Evolutionary conservation across 768 basidiomycete genomes (phyloP).

Genomic region (Lactarius akahatsu): DNA sequence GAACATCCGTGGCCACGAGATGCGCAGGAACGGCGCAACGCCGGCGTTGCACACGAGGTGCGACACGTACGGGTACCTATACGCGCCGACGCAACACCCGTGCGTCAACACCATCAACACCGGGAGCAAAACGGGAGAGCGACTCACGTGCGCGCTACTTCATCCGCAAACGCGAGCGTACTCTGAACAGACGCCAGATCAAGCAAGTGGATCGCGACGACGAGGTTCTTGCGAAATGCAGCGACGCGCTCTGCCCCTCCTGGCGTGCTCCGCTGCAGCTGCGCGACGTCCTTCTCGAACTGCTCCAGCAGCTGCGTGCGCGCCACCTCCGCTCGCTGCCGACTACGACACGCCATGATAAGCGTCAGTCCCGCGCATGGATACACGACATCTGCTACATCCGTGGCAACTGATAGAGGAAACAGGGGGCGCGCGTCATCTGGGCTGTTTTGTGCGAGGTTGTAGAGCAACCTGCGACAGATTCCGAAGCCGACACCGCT

Average conservation of each 20-base stretch:
- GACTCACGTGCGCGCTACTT: slow-evolving; percentile 53
- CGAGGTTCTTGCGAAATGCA: slow-evolving; percentile 56
- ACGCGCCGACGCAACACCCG: too few relatives aligned
- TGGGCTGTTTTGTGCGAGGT: slow-evolving; percentile 54
- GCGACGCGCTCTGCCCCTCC: slow-evolving; percentile 54
- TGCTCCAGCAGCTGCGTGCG: slow-evolving; percentile 50
- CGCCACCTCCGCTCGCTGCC: slow-evolving; percentile 61
- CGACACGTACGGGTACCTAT: slow-evolving; percentile 76
- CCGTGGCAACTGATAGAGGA: slow-evolving; percentile 31
- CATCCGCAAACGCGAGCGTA: slow-evolving; percentile 60
- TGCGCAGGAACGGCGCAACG: slow-evolving; percentile 52
- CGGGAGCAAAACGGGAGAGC: not conserved
- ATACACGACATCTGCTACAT: slow-evolving; percentile 28
- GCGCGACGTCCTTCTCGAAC: slow-evolving; percentile 54
- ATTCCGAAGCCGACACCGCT: slow-evolving; percentile 86
- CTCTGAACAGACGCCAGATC: slow-evolving; percentile 63
- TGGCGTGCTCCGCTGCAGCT: slow-evolving; percentile 35
- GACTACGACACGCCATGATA: slow-evolving; percentile 77
- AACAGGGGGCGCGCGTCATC: slow-evolving; percentile 52
- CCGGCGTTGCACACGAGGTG: slow-evolving; percentile 84
- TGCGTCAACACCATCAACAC: not conserved
- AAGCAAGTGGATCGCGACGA: slow-evolving; percentile 58
- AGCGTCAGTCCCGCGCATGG: slow-evolving; percentile 61
- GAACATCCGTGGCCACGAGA: slow-evolving; percentile 50
- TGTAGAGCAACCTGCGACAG: slow-evolving; percentile 72